phyloP scores from a whole-genome alignment of 305 asterid genomes.

The Plantago lanceolata region DNA sequence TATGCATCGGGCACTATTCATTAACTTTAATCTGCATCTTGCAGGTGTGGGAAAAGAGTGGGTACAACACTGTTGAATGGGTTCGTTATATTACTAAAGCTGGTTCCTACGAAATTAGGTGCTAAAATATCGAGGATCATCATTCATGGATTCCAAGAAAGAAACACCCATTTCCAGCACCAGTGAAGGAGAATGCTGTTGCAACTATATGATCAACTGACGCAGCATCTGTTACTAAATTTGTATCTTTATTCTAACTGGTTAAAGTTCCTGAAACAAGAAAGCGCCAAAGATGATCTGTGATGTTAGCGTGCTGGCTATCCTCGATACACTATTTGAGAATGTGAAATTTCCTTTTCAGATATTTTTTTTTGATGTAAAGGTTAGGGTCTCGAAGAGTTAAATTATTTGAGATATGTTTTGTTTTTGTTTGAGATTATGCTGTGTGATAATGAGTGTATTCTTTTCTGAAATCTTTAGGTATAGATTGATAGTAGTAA shows the following conservation, averaged over 20 bases:
- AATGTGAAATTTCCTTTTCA: slow-evolving; percentile 13
- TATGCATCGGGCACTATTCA: slow-evolving; percentile 13
- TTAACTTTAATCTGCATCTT: slow-evolving; percentile 21
- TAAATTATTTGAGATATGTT: not conserved
- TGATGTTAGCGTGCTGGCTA: slow-evolving; percentile 14
- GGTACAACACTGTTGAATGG: slow-evolving; percentile 98
- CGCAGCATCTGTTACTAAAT: slow-evolving; percentile 1
- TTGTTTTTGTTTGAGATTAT: not conserved
- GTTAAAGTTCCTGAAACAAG: slow-evolving; percentile 21
- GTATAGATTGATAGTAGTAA: too few species aligned
- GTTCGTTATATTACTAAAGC: slow-evolving; percentile 98
- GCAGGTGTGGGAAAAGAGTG: slow-evolving; percentile 99
- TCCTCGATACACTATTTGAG: slow-evolving; percentile 11
- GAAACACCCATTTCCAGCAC: slow-evolving; percentile 11
- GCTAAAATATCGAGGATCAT: slow-evolving; percentile 40
- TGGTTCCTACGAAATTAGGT: slow-evolving; percentile 95
- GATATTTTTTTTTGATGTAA: slow-evolving; percentile 30
- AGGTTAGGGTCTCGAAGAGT: slow-evolving; percentile 23
- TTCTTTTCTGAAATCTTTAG: not conserved
- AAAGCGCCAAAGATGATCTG: slow-evolving; percentile 6
- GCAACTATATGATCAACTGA: slow-evolving; percentile 10
- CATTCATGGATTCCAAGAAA: too few species aligned
- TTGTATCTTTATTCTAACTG: slow-evolving; percentile 14
- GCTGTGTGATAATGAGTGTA: not conserved
- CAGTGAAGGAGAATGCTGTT: slow-evolving; percentile 9